These are phyloP conservation scores for Didymella exigua DNA, from an alignment of 2,329 filamentous ascomycete species.

Conservation along the genomic window DNA sequence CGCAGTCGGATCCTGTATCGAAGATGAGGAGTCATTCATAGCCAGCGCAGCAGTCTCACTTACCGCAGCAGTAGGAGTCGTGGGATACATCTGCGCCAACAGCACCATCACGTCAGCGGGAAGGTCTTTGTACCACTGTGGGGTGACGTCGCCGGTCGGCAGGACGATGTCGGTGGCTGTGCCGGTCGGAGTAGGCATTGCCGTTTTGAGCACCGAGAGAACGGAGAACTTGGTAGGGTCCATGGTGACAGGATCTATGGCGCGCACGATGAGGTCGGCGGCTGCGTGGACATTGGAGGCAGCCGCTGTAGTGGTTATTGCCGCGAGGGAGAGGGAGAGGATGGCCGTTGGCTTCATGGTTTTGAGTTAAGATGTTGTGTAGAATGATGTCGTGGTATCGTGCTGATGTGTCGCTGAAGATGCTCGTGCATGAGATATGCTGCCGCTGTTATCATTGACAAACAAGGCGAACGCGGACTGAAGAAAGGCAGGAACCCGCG, in stretches of 20 bases:
- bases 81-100: constrained; percentile 17
- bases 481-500: not conserved
- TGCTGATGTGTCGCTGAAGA: not conserved
- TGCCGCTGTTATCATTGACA: constrained; percentile 1
- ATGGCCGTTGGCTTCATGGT: constrained; percentile 9
- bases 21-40: not conserved
- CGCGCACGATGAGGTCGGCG: constrained; percentile 7
- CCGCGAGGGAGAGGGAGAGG: not conserved
- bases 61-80: not conserved
- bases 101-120: constrained; percentile 14
- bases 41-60: not conserved
- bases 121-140: constrained; percentile 17
- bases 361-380: not conserved
- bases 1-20: not conserved
- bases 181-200: constrained; percentile 7
- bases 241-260: constrained; percentile 11
- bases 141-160: constrained; percentile 2
- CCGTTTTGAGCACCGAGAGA: constrained; percentile 16
- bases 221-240: constrained; percentile 15
- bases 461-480: constrained; percentile 1
- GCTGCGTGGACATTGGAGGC: not conserved
- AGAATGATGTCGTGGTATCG: not conserved
- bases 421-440: not conserved
- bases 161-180: constrained; percentile 1
- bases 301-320: not conserved